phyloP scores from a whole-genome alignment of 495 filamentous ascomycete genomes.

The Aspergillus steynii region DNA sequence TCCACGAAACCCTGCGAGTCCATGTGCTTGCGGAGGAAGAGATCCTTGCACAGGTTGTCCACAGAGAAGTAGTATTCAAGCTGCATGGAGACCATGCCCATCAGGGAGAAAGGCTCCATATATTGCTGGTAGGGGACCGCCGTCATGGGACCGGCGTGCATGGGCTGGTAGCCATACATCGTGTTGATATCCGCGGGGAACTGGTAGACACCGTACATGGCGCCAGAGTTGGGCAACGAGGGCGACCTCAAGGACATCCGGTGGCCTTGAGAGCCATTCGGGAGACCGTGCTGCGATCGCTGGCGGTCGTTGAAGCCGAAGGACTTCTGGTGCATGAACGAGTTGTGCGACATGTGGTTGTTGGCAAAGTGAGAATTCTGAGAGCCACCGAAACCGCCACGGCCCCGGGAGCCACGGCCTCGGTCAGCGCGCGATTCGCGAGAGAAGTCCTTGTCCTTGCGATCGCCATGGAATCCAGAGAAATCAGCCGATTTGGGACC shows the following conservation, averaged over 20 bases:
- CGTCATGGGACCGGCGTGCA: conserved; percentile 59
- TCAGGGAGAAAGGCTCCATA: conserved; percentile 55
- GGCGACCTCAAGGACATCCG: conserved; percentile 50
- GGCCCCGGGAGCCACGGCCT: conserved; percentile 56
- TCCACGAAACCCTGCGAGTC: conserved; percentile 91
- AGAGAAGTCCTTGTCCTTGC: conserved; percentile 38
- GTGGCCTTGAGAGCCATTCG: conserved; percentile 39
- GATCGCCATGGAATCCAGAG: conserved; percentile 32
- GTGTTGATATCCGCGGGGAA: conserved; percentile 42
- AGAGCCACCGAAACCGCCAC: conserved; percentile 46
- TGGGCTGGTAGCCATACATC: conserved; percentile 51
- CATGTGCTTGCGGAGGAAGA: conserved; percentile 87
- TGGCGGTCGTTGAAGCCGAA: conserved; percentile 46
- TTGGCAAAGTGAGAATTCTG: conserved; percentile 51
- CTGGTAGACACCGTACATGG: conserved; percentile 41
- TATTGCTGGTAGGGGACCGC: conserved; percentile 63
- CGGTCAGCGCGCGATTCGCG: conserved; percentile 53
- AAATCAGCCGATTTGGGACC: conserved; percentile 42
- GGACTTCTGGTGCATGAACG: conserved; percentile 38
- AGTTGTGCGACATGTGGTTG: conserved; percentile 44
- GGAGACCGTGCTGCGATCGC: conserved; percentile 35
- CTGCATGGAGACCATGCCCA: conserved; percentile 65
- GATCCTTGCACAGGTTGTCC: conserved; percentile 94
- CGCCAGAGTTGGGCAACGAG: conserved; percentile 44
- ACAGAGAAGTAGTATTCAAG: conserved; percentile 96